Evolutionary conservation across 768 basidiomycete genomes (phyloP), one percentile per base, ranked within the genome.

Genomic region (Mycena belliarum): DNA sequence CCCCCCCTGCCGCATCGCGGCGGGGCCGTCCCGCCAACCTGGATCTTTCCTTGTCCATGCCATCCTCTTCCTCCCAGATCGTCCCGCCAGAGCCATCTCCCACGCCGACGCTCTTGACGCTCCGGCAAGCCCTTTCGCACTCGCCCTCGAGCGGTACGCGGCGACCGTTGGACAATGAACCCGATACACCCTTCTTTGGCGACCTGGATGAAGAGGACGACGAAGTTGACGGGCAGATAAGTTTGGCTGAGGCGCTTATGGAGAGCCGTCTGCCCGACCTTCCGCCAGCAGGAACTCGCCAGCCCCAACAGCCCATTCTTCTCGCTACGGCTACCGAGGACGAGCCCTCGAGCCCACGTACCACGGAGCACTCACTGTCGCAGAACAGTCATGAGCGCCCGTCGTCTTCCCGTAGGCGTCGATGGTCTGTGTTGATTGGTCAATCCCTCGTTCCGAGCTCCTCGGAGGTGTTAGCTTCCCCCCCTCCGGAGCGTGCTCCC

Each of bases 191-290:
- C 44, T 70, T 73, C 43, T 71, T 72, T 28, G 73, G 71, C 26
- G 82, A 77, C 51, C 79, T 69, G 11, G 84, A 89, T 20, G 85
- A 84, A 9, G 85, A 85, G 11, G 87, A 84, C 10, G 86, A 84
- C 23, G 82, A 79, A 21, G 79, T 76, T 9, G 79, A 84, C 52
- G 88, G 89, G 32, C 78, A 79, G 25, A 87, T 94, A 35, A 87
- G 84, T 25, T 79, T 94, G 40, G 85, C 80, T 0, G 84, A 93
- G 62, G 87, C 87, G 11, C 74, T 94, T 20, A 66, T 89, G 51
- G 91, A 94, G 74, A 92, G 91, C 63, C 85, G 91, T 35, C 70
- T 90, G 29, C 91, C 91, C 8, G 80, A 87, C 33, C 67, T 89
- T 15, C 89, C 91, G 16, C 91, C 91, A 18, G 75, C 77, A 33